phyloP scores from a whole-genome alignment of 2,329 filamentous ascomycete species.

The Aspergillus terreus region DNA sequence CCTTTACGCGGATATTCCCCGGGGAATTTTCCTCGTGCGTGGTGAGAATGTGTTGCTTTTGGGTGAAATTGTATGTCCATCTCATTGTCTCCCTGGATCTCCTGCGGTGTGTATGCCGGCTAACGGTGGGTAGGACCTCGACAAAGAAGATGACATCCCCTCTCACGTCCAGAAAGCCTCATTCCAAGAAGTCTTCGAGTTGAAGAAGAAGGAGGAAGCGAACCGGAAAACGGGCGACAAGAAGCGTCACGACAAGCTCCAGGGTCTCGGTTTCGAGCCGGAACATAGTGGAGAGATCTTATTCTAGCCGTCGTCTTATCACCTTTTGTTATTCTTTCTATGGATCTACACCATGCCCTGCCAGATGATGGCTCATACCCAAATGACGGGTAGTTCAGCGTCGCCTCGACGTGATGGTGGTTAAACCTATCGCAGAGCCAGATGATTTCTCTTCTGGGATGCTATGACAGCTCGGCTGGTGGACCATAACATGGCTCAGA shows the following conservation, averaged over 20 bases:
- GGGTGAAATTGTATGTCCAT: conserved; percentile 69
- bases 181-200: conserved; percentile 64
- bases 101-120: not conserved
- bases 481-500: not conserved
- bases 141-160: conserved; percentile 87
- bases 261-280: conserved; percentile 79
- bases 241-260: conserved; percentile 65
- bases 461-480: not conserved
- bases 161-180: conserved; percentile 64
- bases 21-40: conserved; percentile 85
- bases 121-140: conserved; percentile 61
- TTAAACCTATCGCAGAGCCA: too few species aligned
- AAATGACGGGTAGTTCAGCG: too few species aligned
- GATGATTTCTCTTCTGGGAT: too few species aligned
- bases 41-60: conserved; percentile 96
- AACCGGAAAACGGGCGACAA: conserved; percentile 72
- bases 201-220: conserved; percentile 68
- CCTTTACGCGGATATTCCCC: conserved; percentile 77
- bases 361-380: too few species aligned
- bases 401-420: too few species aligned
- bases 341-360: too few species aligned
- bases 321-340: not conserved
- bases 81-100: conserved; percentile 32
- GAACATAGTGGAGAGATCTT: conserved; percentile 75
- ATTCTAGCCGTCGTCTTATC: conserved; percentile 48